Percentiles rank a stretch among this genome's conserved stretches.
Conservation (phyloP, 768 basidiomycete genomes). For the Scleroderma bovista region DNA sequence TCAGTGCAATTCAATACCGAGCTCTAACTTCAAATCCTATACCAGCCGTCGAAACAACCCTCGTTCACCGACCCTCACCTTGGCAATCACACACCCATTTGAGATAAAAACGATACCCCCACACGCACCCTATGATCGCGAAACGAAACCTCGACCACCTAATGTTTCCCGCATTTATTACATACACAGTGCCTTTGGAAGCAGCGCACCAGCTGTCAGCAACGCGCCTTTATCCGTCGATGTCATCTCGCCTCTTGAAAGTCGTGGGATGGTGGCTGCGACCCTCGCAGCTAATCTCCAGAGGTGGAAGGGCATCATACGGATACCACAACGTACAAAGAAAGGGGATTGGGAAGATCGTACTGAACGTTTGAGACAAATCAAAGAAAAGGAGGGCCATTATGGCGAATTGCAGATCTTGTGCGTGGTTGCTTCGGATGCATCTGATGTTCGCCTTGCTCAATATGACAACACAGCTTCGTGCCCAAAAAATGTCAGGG, state of each 20-base stretch:
- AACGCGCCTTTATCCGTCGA: slow-evolving; percentile 29
- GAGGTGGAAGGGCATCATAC: slow-evolving; percentile 50
- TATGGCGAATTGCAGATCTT: slow-evolving; percentile 36
- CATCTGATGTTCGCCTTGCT: background rate
- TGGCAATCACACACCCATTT: slow-evolving; percentile 14
- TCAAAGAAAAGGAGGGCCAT: slow-evolving; percentile 28
- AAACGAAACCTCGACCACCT: slow-evolving; percentile 5
- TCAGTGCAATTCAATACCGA: background rate
- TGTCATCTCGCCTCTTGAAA: slow-evolving; percentile 38
- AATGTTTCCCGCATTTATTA: background rate
- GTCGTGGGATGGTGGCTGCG: slow-evolving; percentile 41
- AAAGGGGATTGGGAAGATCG: slow-evolving; percentile 25
- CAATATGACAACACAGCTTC: slow-evolving; percentile 12
- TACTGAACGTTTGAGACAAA: slow-evolving; percentile 17
- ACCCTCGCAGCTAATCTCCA: slow-evolving; percentile 25
- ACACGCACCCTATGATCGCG: background rate
- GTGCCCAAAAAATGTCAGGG: slow-evolving; percentile 31
- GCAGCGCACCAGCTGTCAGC: too few species aligned
- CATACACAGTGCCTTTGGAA: too few species aligned
- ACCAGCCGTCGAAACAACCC: slow-evolving; percentile 43
- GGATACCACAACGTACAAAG: slow-evolving; percentile 35
- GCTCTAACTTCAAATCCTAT: background rate
- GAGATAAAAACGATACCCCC: slow-evolving; percentile 10
- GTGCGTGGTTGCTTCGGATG: slow-evolving; percentile 5
- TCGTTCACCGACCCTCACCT: slow-evolving; percentile 12